Evolutionary conservation across 139 green algal species (phyloP).

Genomic region (Chlorella sp.): DNA sequence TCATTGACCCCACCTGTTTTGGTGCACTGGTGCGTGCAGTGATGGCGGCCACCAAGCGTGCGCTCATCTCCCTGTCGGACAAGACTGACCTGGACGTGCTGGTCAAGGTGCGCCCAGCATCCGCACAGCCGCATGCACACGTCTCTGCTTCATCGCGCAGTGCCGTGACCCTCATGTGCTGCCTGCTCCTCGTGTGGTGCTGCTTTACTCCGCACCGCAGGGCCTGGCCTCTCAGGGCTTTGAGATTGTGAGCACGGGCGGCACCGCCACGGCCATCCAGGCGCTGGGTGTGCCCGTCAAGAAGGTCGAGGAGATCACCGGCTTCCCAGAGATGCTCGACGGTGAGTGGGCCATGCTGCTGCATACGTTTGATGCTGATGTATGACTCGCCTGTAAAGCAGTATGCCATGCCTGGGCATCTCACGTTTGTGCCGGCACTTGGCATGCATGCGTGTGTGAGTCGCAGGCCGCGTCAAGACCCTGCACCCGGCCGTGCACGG

Average conservation of each 20-base stretch:
- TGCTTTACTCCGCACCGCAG: slow-evolving; percentile 25
- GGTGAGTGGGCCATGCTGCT: too few species aligned
- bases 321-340: slow-evolving; percentile 98
- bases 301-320: slow-evolving; percentile 87
- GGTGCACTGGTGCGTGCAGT: background rate
- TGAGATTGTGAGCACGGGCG: slow-evolving; percentile 93
- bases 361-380: too few species aligned
- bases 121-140: background rate
- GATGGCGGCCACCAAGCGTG: slow-evolving; percentile 33
- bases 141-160: background rate
- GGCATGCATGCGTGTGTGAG: too few species aligned
- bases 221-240: slow-evolving; percentile 77
- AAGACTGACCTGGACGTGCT: slow-evolving; percentile 79
- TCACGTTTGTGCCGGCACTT: too few species aligned
- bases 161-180: too few species aligned
- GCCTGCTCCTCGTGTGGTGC: too few species aligned
- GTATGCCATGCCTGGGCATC: background rate
- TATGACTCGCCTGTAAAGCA: background rate
- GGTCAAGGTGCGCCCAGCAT: slow-evolving; percentile 55
- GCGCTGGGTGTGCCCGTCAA: slow-evolving; percentile 69
- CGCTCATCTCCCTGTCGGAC: slow-evolving; percentile 90
- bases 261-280: slow-evolving; percentile 80
- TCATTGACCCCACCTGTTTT: too few species aligned
- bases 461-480: slow-evolving; percentile 93
- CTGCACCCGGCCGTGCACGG: slow-evolving; percentile 96